Evolutionary conservation across 2,329 filamentous ascomycete species (phyloP), one percentile per base, ranked within the genome.

Genomic region (Tolypocladium nubicola): DNA sequence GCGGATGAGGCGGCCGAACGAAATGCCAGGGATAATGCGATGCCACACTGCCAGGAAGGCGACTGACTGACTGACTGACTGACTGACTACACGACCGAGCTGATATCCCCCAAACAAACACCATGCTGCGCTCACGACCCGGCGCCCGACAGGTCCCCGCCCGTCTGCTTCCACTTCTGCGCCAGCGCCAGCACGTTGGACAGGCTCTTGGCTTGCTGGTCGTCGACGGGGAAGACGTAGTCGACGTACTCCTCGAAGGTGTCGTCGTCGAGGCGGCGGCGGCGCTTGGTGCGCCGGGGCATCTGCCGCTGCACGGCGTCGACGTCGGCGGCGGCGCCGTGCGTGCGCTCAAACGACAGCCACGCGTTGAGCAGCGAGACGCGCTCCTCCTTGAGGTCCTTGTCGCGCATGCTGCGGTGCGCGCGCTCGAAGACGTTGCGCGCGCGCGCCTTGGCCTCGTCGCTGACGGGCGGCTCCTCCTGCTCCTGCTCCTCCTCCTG

Each of bases 221-320:
- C 92, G 75, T 97, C 94, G 5, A 90, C 91, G 1, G 94, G 94
- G 83, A 99, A 99, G 39, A 99, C 84, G 66, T 96, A 97, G 71
- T 97, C 94, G 75, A 94, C 84, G 72, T 96, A 97, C 76, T 99
- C 94, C 79, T 99, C 70, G 76, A 90, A 97, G 41, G 84, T 86
- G 70, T 94, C 92, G 73, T 97, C 93, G 69, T 96, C 92, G 71
- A 96, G 74, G 81, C 86, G 90, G 72, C 94, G 87, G 67, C 90
- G 82, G 80, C 94, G 93, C 85, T 96, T 97, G 68, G 90, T 89
- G 74, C 87, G 86, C 62, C 92, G 83, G 39, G 94, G 94, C 91
- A 97, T 96, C 78, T 96, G 90, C 70, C 87, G 89, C 73, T 94
- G 87, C 61, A 99, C 88, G 67, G 85, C 86, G 61, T 90, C 88